Evolutionary conservation across 2,329 filamentous ascomycete genomes (phyloP).

Genomic region (Trichoderma koningiopsis): DNA sequence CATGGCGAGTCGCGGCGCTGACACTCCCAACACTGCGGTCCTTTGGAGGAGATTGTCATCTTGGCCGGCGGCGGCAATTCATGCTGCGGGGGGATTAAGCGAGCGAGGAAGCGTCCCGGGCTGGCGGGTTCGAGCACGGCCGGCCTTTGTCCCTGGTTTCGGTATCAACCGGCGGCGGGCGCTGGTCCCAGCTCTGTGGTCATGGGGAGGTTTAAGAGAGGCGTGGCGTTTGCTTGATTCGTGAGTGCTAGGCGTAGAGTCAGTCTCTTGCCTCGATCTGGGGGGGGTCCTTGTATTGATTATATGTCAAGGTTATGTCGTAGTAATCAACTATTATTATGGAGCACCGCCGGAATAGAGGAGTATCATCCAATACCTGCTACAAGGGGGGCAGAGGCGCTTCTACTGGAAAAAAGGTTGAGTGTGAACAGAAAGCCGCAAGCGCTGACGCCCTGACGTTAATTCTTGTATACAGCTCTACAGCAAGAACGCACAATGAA

Average conservation of each 20-base stretch:
- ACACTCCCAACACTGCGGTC: constrained; percentile 46
- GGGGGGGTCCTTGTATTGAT: constrained; percentile 2
- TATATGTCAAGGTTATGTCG: neutral
- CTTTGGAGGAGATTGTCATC: constrained; percentile 20
- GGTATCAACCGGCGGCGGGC: neutral
- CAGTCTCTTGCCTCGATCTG: neutral
- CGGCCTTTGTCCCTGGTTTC: neutral
- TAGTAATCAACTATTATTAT: neutral
- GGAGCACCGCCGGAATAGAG: neutral
- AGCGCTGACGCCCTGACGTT: neutral
- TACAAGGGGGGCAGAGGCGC: neutral
- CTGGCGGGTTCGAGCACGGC: neutral
- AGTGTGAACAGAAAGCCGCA: neutral
- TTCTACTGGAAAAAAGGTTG: neutral
- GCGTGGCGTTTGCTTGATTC: constrained; percentile 6
- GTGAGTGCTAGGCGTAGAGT: neutral
- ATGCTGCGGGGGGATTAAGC: constrained; percentile 13
- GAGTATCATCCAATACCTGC: neutral
- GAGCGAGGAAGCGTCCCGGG: neutral
- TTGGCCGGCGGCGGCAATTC: constrained; percentile 2
- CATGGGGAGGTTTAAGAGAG: neutral
- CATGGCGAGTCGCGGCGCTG: constrained; percentile 45
- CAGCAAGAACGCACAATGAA: neutral
- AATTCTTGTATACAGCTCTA: neutral
- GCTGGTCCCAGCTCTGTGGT: neutral